Percentiles rank a stretch among this genome's conserved stretches.
Evolutionary conservation across 306 rosid genomes (phyloP).

Genomic region (Morella rubra): DNA sequence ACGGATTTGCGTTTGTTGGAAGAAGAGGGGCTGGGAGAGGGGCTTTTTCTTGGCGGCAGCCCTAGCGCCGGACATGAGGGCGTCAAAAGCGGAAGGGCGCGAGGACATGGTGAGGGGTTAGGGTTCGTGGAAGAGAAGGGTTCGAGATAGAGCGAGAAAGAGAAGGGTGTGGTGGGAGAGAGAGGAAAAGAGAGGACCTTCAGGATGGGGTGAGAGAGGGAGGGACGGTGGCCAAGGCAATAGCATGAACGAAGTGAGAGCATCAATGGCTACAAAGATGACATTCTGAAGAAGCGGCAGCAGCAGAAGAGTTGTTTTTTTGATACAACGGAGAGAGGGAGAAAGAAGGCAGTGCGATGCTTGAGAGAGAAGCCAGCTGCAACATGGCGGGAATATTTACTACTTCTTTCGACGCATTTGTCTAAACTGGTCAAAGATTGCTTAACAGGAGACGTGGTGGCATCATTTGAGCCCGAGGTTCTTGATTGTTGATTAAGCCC

Average conservation of each 20-base stretch:
- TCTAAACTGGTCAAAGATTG: no score
- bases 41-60: constrained; percentile 69
- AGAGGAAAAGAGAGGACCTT: constrained; percentile 18
- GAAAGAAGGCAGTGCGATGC: no score
- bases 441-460: no score
- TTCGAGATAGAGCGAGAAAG: neutral
- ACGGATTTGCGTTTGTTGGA: constrained; percentile 62
- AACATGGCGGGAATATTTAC: no score
- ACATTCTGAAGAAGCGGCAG: no score
- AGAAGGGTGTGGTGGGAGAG: constrained; percentile 20
- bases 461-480: no score
- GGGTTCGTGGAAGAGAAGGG: constrained; percentile 19
- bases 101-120: constrained; percentile 43
- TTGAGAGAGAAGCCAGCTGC: no score
- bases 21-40: constrained; percentile 39
- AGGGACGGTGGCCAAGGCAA: constrained; percentile 15
- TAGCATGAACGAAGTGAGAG: constrained; percentile 38
- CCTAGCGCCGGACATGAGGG: constrained; percentile 76
- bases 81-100: constrained; percentile 73
- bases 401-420: no score
- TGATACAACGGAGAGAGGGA: no score
- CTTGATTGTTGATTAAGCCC: no score
- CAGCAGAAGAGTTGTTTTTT: no score
- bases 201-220: constrained; percentile 12
- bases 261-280: neutral